phyloP scores from a whole-genome alignment of 805 yeast genomes.

The Jamesozyma rosinii region DNA sequence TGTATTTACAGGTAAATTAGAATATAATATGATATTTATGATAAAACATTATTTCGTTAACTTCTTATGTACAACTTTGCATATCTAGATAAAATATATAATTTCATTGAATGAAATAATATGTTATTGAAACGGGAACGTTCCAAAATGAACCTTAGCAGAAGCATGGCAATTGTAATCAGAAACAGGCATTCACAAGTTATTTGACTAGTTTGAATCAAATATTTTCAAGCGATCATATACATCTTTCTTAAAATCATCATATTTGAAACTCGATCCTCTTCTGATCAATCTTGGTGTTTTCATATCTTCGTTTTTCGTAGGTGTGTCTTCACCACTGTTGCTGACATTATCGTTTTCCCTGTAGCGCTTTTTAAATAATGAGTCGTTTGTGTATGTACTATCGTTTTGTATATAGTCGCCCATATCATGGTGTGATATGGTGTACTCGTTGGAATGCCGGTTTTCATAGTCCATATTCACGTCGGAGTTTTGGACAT shows the following conservation, averaged over 20 bases:
- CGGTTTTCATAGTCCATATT: not conserved
- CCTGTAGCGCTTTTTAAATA: slow-evolving; percentile 3
- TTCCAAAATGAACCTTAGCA: too few relatives aligned
- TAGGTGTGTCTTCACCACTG: not conserved
- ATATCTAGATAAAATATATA: too few relatives aligned
- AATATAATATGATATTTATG: too few relatives aligned
- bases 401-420: slow-evolving; percentile 4
- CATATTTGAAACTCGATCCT: slow-evolving; percentile 23
- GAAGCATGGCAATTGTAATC: not conserved
- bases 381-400: not conserved
- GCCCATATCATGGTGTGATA: slow-evolving; percentile 10
- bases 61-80: too few relatives aligned
- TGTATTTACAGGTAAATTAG: too few relatives aligned
- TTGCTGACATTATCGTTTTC: not conserved
- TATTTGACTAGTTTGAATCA: slow-evolving; percentile 4
- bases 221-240: slow-evolving; percentile 25
- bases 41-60: too few relatives aligned
- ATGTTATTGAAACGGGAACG: too few relatives aligned
- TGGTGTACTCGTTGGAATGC: not conserved
- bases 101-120: too few relatives aligned
- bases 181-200: too few relatives aligned
- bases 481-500: slow-evolving; percentile 9
- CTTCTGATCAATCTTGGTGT: slow-evolving; percentile 11
- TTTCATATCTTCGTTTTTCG: not conserved
- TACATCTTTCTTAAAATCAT: slow-evolving; percentile 28